Percentiles rank a stretch among this genome's conserved stretches.
phyloP scores from a whole-genome alignment of 768 basidiomycete species.

The Hygrophorus russula region DNA sequence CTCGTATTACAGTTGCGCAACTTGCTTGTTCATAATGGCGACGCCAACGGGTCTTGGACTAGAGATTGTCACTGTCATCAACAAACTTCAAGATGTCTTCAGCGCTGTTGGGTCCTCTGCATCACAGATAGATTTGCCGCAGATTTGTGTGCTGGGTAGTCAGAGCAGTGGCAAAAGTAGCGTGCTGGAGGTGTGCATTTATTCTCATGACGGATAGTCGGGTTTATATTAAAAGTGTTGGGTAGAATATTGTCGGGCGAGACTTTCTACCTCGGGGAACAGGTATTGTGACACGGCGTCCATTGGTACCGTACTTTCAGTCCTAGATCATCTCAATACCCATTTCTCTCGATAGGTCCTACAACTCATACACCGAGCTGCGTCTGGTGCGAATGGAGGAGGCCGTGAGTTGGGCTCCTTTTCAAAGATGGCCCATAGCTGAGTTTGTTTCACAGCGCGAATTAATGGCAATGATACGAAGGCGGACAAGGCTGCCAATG shows the following conservation, averaged over 20 bases:
- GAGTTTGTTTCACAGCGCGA: slow-evolving; percentile 22
- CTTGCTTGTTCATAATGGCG: not conserved
- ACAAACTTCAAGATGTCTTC: slow-evolving; percentile 90
- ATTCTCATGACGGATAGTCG: not conserved
- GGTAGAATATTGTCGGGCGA: slow-evolving; percentile 91
- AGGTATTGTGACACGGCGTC: slow-evolving; percentile 96
- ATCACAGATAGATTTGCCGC: slow-evolving; percentile 77
- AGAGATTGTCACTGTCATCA: slow-evolving; percentile 73
- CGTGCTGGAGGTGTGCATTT: slow-evolving; percentile 64
- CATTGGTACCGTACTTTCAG: slow-evolving; percentile 45
- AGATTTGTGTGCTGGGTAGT: slow-evolving; percentile 86
- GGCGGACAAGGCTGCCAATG: slow-evolving; percentile 69
- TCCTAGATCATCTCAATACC: not conserved
- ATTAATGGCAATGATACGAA: slow-evolving; percentile 38
- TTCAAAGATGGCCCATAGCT: slow-evolving; percentile 3
- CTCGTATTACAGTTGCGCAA: no score
- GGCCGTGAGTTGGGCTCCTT: slow-evolving; percentile 23
- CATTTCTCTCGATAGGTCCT: slow-evolving; percentile 44
- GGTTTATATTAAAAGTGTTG: slow-evolving; percentile 6
- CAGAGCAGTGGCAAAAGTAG: slow-evolving; percentile 93
- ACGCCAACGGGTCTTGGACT: slow-evolving; percentile 53
- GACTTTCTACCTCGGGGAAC: slow-evolving; percentile 99
- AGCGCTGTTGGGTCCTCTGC: slow-evolving; percentile 70
- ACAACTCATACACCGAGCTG: slow-evolving; percentile 85
- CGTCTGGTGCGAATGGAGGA: slow-evolving; percentile 30